phyloP scores from a whole-genome alignment of 805 yeast species.

The Candida maris region DNA sequence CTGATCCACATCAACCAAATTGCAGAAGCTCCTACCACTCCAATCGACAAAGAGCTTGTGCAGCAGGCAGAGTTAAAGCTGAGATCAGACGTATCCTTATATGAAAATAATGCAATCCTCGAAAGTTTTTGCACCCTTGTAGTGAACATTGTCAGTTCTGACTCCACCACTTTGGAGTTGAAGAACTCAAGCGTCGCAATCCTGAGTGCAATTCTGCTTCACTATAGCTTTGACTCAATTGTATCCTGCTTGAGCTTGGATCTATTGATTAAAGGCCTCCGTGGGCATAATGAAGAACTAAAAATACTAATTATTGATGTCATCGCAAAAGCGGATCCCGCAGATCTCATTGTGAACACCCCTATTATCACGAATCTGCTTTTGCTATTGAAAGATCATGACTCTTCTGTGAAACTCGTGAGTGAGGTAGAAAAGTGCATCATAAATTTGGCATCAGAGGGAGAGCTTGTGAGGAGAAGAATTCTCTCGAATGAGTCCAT shows the following conservation, averaged over 20 bases:
- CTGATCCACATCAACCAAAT: conserved; percentile 16
- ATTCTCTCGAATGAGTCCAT: conserved; percentile 26
- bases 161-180: conserved; percentile 19
- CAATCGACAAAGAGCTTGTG: conserved; percentile 14
- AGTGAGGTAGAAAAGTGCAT: conserved; percentile 22
- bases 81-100: conserved; percentile 16
- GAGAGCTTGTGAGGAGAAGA: conserved; percentile 30
- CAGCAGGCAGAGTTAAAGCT: conserved; percentile 16
- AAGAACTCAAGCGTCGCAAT: conserved; percentile 20
- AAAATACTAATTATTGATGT: conserved; percentile 24
- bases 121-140: conserved; percentile 19
- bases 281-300: conserved; percentile 24
- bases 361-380: conserved; percentile 26
- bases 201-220: conserved; percentile 24
- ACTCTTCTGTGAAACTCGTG: conserved; percentile 21
- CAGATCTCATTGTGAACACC: conserved; percentile 33
- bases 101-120: conserved; percentile 9
- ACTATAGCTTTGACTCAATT: conserved; percentile 29
- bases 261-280: conserved; percentile 28
- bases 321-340: conserved; percentile 26
- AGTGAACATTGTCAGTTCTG: conserved; percentile 23
- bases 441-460: conserved; percentile 19
- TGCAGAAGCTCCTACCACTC: conserved; percentile 3
- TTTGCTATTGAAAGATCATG: conserved; percentile 17
- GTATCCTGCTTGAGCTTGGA: conserved; percentile 22